Evolutionary conservation across 1,139 yeast genomes (phyloP).

Genomic region (Taphrina confusa): DNA sequence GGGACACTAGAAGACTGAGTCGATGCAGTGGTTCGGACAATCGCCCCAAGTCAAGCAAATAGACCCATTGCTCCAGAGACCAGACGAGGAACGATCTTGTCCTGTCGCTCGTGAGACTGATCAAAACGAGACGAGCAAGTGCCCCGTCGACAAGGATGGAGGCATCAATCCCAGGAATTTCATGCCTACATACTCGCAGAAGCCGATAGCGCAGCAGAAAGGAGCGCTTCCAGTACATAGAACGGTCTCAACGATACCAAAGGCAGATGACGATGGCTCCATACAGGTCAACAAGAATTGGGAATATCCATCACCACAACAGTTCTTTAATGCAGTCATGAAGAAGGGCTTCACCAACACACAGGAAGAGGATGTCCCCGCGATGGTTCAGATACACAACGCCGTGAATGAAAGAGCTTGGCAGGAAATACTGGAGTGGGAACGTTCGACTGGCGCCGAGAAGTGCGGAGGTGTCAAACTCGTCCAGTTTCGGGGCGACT

Average conservation of each 20-base stretch:
- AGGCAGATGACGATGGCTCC: constrained; percentile 20
- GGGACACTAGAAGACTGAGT: too few relatives aligned
- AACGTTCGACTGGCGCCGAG: constrained; percentile 60
- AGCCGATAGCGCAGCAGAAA: constrained; percentile 7
- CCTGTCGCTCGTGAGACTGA: constrained; percentile 23
- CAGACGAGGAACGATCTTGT: constrained; percentile 29
- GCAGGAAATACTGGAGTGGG: constrained; percentile 85
- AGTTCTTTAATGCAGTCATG: constrained; percentile 90
- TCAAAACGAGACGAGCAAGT: not conserved
- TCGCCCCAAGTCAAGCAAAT: too few relatives aligned
- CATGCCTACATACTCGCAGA: constrained; percentile 24
- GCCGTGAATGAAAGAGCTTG: constrained; percentile 92
- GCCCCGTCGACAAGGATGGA: constrained; percentile 25
- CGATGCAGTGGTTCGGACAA: constrained; percentile 9
- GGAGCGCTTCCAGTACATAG: constrained; percentile 30
- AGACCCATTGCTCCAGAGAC: not conserved
- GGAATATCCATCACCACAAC: constrained; percentile 95
- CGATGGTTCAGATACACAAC: constrained; percentile 92
- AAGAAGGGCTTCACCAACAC: constrained; percentile 83
- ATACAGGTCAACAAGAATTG: constrained; percentile 49
- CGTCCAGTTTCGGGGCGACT: constrained; percentile 86
- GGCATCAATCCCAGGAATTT: constrained; percentile 24
- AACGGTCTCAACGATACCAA: constrained; percentile 33
- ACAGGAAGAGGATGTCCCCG: constrained; percentile 74
- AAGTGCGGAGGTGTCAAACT: constrained; percentile 83